Conservation (phyloP, 2,329 filamentous ascomycete genomes). For the Orbilia blumenaviensis region DNA sequence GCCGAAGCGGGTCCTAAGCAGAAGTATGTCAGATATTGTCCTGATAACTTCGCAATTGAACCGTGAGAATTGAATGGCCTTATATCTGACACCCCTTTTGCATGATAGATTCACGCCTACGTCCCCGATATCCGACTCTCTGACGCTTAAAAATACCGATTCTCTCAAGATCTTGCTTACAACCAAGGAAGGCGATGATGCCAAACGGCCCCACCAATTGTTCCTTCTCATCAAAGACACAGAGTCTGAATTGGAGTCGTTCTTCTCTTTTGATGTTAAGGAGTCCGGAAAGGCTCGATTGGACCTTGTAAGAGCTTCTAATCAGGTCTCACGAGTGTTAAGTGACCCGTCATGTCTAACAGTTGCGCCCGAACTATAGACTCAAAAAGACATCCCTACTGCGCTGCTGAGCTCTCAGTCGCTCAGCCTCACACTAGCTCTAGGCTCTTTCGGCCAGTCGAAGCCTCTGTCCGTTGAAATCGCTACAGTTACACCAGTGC, state of each 20-base stretch:
- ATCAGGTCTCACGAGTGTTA: not conserved
- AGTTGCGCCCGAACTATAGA: slow-evolving; percentile 65
- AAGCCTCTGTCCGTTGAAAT: slow-evolving; percentile 74
- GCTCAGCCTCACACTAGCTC: slow-evolving; percentile 80
- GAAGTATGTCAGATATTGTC: slow-evolving; percentile 13
- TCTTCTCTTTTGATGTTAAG: slow-evolving; percentile 84
- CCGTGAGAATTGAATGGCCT: no score
- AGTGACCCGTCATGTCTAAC: not conserved
- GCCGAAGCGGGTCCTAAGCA: slow-evolving; percentile 37
- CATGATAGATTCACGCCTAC: slow-evolving; percentile 68
- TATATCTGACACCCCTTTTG: not conserved
- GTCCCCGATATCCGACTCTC: slow-evolving; percentile 70
- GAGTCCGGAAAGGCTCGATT: slow-evolving; percentile 82
- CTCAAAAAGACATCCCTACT: slow-evolving; percentile 85
- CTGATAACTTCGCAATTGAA: not conserved
- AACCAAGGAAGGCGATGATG: slow-evolving; percentile 77
- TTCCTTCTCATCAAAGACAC: slow-evolving; percentile 84
- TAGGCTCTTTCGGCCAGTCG: slow-evolving; percentile 85
- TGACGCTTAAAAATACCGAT: slow-evolving; percentile 74
- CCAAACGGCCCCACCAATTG: slow-evolving; percentile 89
- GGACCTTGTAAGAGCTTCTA: slow-evolving; percentile 72
- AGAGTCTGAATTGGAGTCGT: slow-evolving; percentile 80
- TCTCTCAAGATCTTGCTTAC: slow-evolving; percentile 84
- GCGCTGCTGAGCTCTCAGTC: slow-evolving; percentile 78
- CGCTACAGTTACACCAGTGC: slow-evolving; percentile 68